Percentiles rank a stretch among this genome's conserved stretches.
Evolutionary conservation across 805 yeast species (phyloP).

Genomic region (Candida broadrunensis): DNA sequence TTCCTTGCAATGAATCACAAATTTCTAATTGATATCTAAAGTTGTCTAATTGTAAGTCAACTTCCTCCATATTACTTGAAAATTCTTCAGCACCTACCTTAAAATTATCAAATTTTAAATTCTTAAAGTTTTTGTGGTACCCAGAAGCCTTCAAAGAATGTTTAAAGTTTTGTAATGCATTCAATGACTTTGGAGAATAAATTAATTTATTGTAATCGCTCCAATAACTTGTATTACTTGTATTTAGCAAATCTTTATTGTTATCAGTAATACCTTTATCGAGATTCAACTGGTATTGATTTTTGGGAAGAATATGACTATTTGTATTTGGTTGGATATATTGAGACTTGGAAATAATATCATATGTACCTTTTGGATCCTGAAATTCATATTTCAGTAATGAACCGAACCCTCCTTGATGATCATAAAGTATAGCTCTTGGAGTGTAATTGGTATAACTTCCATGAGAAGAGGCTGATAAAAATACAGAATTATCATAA

Average conservation of each 20-base stretch:
- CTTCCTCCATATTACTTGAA: conserved; percentile 24
- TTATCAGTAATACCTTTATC: conserved; percentile 43
- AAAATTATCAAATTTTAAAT: conserved; percentile 43
- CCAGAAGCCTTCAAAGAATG: conserved; percentile 19
- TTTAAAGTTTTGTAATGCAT: conserved; percentile 59
- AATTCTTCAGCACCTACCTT: conserved; percentile 64
- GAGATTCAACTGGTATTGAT: conserved; percentile 61
- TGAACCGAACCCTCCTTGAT: conserved; percentile 72
- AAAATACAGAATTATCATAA: conserved; percentile 45
- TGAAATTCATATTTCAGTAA: conserved; percentile 53
- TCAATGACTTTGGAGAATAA: conserved; percentile 58
- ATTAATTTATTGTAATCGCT: conserved; percentile 72
- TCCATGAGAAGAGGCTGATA: conserved; percentile 17
- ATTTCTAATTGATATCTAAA: conserved; percentile 67
- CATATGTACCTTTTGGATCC: conserved; percentile 5
- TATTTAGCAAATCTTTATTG: conserved; percentile 23
- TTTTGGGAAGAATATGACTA: conserved; percentile 34
- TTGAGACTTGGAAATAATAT: neutral
- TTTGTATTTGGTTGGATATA: neutral
- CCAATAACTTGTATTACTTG: conserved; percentile 62
- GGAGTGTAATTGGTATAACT: conserved; percentile 64
- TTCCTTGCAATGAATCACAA: conserved; percentile 71
- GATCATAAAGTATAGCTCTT: conserved; percentile 78
- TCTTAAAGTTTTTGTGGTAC: conserved; percentile 25
- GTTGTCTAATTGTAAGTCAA: conserved; percentile 41